Base-by-base conservation (phyloP, 139 green algal genomes). In the Chlorella vulgaris region DNA sequence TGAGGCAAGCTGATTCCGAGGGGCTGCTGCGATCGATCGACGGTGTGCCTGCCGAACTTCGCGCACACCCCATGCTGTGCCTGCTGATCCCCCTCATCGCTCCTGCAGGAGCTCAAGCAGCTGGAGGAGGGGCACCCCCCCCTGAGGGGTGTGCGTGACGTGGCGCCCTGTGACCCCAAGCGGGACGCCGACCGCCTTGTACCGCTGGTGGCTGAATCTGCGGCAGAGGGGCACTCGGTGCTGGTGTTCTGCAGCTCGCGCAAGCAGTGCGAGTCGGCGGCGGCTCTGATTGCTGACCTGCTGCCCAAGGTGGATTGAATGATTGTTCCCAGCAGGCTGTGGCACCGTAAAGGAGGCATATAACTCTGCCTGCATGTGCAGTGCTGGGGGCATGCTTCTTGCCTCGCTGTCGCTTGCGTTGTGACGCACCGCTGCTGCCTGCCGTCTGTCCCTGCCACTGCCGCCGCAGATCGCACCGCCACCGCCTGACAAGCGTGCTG, bases 161-260 rank as follows among this genome's bases (percentile, higher is more conserved):
- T 80, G 28, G 78, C 85, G 19, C 86, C 91, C 58, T 65, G 84
- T 0, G 58, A 80, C 26, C 24, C 58, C 65, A 3, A 35, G 29
- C 81, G 84, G n/a, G 91, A 94, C 76, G 69, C 61, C 13, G 91
- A 94, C 69, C 66, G 88, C 7, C 42, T 94, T 51, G 71, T 83
- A 35, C 50, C 81, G 4, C 86, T 93, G 55, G 77, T 93, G 35
- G 82, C 87, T 1, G 89, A 93, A 69, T 84, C 83, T 31, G 81
- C 89, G 21, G 55, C 26, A 1, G 77, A 90, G 42, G 53, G 75
- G 3, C 70, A 90, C 73, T 81, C 84, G n/a, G 89, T 90, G 61
- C 81, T 94, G 31, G 83, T 95, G 15, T 95, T 95, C 68, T 93
- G 90, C 62, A 47, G 33, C 0, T 81, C 80, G 28, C 65, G 71